Evolutionary conservation across 805 yeast genomes (phyloP), one percentile per base, ranked within the genome.

Genomic region (Pachysolen tannophilus): DNA sequence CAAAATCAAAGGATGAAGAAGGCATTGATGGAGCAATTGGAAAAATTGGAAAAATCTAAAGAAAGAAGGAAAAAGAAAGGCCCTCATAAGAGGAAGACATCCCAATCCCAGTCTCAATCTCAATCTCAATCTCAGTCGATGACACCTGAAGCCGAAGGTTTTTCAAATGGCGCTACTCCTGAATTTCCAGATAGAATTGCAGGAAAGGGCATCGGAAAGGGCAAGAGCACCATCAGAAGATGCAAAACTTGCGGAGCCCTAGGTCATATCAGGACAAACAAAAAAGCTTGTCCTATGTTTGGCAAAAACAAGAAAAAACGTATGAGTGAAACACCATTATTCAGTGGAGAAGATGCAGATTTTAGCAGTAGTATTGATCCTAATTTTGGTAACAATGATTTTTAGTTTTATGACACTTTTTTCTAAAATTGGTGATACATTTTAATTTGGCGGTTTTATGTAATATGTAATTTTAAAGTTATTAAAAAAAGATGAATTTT

Each of bases 171-270:
- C 13, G 26, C 26, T 11, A n/a, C 34, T 8, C 26, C 29, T 11
- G 20, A 5, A 23, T 11, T 20, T 16, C 14, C 35, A 8, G 26
- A 23, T 6, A 46, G 63, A 29, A 43, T 71, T 28, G 71, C 75
- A 24, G 82, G 79, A n/a, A 78, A 76, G 45, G 82, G 83, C 17
- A 72, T 73, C 28, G 85, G 84, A 20, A 81, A 81, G 48, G 82
- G 82, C 21, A 79, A 79, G 48, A 68, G 79, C 20, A 77, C 75
- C 5, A 79, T 82, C 7, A 67, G 98, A 53, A 75, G 85, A 50
- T 90, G 98, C 61, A 88, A 94, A 3, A 81, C 92, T 0, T 90
- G 98, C 67, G 97, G 97, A 16, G 92, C 90, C 9, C 69, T 83
- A 43, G 98, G 97, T 0, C 98, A 90, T 55, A 90, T 90, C 42